Evolutionary conservation across 164 flowering plant species (phyloP).

Genomic region (Magnolia kwangsiensis): DNA sequence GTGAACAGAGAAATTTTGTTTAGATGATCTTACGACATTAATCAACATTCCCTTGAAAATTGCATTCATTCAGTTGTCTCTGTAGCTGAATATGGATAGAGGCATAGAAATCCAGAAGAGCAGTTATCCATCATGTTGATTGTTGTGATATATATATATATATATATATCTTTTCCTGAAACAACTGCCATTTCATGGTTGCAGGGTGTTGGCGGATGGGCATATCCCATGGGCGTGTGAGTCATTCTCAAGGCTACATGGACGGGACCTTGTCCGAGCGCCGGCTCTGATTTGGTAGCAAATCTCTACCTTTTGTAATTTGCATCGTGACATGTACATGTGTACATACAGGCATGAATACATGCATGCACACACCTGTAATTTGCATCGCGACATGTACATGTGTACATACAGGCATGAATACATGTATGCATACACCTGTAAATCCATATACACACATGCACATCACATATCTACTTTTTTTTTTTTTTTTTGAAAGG

Average conservation of each 20-base stretch:
- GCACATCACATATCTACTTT: not conserved
- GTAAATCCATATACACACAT: not conserved
- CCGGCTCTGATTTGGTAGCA: constrained; percentile 78
- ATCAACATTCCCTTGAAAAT: no score
- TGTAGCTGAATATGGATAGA: no score
- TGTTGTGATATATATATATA: not conserved
- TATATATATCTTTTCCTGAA: not conserved
- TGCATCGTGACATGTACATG: not conserved
- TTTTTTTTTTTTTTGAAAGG: no score
- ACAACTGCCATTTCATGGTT: constrained; percentile 2
- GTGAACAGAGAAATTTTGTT: no score
- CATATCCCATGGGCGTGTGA: constrained; percentile 98
- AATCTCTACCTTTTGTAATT: not conserved
- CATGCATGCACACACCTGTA: not conserved
- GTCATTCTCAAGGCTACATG: constrained; percentile 84
- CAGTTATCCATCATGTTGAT: not conserved
- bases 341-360: not conserved
- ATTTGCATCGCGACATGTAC: not conserved
- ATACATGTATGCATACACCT: not conserved
- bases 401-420: not conserved
- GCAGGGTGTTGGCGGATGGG: constrained; percentile 95
- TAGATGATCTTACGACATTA: no score
- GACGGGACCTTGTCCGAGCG: constrained; percentile 48
- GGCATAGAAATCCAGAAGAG: no score
- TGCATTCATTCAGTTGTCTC: no score